These are phyloP conservation scores for Zygosaccharomyces sapae DNA, from an alignment of 1,139 yeast species.

Conservation along the genomic window DNA sequence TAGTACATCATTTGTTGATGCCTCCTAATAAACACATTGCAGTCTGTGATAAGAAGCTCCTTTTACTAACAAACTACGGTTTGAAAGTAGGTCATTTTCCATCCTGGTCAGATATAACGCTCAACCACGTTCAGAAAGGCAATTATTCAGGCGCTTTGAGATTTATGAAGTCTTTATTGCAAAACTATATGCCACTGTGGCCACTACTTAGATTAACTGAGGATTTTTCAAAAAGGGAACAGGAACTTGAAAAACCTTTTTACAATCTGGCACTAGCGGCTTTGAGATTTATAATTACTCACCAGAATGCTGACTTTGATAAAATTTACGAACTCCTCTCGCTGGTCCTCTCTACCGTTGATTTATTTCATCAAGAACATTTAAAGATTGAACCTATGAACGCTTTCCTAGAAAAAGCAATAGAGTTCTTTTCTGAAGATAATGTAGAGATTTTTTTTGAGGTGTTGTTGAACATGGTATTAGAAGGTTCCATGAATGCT, in stretches of 20 bases:
- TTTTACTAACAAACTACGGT: conserved; percentile 27
- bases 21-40: conserved; percentile 41
- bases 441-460: conserved; percentile 44
- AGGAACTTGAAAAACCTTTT: conserved; percentile 51
- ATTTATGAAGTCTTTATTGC: conserved; percentile 46
- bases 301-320: conserved; percentile 13
- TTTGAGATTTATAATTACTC: conserved; percentile 23
- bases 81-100: conserved; percentile 28
- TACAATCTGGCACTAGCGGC: conserved; percentile 44
- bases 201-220: conserved; percentile 22
- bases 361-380: conserved; percentile 9
- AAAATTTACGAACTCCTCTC: conserved; percentile 16
- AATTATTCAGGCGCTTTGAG: conserved; percentile 40
- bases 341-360: conserved; percentile 13
- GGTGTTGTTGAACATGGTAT: conserved; percentile 48
- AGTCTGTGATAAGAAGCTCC: conserved; percentile 19
- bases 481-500: conserved; percentile 42
- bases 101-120: conserved; percentile 34
- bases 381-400: conserved; percentile 1
- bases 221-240: conserved; percentile 42
- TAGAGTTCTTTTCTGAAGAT: conserved; percentile 41
- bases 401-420: conserved; percentile 44
- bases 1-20: conserved; percentile 41
- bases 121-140: conserved; percentile 32
- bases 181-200: conserved; percentile 34